phyloP scores from a whole-genome alignment of 306 rosid species.

The Malus orientalis region DNA sequence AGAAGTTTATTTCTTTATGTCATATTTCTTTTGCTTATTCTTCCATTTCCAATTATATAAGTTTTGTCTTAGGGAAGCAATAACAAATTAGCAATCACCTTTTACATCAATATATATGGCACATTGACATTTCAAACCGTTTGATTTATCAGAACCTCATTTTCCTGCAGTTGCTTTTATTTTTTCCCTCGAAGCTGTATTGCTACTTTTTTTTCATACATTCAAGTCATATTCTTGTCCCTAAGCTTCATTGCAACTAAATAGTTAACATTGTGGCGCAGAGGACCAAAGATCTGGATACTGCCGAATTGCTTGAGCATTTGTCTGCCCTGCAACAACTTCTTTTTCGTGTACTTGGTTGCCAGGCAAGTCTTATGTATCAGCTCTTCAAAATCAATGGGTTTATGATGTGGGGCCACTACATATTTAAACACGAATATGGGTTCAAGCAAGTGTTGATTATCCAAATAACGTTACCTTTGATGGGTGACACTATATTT shows the following conservation, averaged over 20 bases:
- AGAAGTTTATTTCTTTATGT: conserved; percentile 19
- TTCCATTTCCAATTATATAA: neutral
- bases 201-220: neutral
- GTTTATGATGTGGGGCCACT: neutral
- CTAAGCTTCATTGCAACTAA: neutral
- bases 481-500: neutral
- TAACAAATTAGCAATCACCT: neutral
- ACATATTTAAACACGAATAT: neutral
- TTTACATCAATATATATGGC: neutral
- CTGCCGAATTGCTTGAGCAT: conserved; percentile 84
- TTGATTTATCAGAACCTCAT: neutral
- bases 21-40: neutral
- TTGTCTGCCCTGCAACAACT: conserved; percentile 92
- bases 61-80: neutral
- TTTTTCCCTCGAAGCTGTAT: neutral
- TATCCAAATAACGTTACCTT: conserved; percentile 2
- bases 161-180: neutral
- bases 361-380: conserved; percentile 54
- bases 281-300: conserved; percentile 96
- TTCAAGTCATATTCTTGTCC: neutral
- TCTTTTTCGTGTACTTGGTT: conserved; percentile 76
- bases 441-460: conserved; percentile 4
- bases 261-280: conserved; percentile 40
- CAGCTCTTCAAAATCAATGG: conserved; percentile 7
- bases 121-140: neutral